Base-by-base conservation (phyloP, 768 basidiomycete genomes). In the Leccinum uliginosum region DNA sequence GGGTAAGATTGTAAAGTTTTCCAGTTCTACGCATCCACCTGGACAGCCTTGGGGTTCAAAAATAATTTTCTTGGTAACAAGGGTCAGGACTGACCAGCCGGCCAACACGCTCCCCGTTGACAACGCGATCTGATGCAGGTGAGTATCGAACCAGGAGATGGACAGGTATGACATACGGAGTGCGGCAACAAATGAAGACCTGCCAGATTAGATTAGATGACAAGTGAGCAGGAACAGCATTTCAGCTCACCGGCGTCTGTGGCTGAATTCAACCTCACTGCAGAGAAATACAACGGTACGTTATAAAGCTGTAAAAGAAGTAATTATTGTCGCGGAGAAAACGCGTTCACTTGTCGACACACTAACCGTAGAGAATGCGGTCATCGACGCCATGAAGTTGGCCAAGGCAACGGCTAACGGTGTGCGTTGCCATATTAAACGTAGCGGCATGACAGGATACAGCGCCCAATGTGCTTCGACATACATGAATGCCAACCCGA, bases 361-460 rank as follows among this genome's bases (percentile, higher is more conserved):
- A 61, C 75, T 66, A 70, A 85, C 89, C 83, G 84, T 87, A 1
- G 90, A 91, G 69, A 90, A 94, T 35, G 88, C 85, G 21, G 85
- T 78, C 73, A 90, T 82, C 62, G 88, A 90, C 10, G 79, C 81
- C 62, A 91, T 78, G 44, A 96, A 80, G 71, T 93, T 95, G 47
- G 83, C 82, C 50, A 95, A 56, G 5, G 91, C 89, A 27, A 93
- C 84, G 11, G 89, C 87, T 19, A 93, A 71, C 5, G 92, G 91
- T 23, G 90, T 94, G 54, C 93, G 78, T 66, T 85, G 83, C 30
- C 79, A 82, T 32, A 95, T 80, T 55, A 95, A 74, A 52, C 82
- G 82, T 60, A 97, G 73, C 49, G 96, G 96, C 85, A 99, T 88
- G 51, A 98, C 88, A 15, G 97, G 97, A 69, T 88, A 90, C 4